A percentile compares a stretch with the other conserved stretches of the same genome.
phyloP scores from a whole-genome alignment of 768 basidiomycete genomes.

The Suillus placidus region DNA sequence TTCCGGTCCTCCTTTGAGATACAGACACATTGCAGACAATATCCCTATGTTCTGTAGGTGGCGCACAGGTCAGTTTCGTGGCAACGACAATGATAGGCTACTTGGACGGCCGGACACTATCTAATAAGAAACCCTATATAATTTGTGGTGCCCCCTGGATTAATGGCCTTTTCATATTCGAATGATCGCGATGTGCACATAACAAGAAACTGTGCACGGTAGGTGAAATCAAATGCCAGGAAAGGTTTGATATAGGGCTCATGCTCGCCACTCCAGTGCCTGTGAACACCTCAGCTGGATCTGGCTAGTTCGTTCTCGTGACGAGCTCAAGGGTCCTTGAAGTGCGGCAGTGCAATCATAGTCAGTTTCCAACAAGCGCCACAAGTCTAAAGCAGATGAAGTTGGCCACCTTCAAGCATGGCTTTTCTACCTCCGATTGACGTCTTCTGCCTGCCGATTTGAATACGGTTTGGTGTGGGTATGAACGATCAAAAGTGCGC shows the following conservation, averaged over 20 bases:
- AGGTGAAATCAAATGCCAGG: neutral
- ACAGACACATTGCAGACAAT: neutral
- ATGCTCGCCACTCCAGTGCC: conserved; percentile 12
- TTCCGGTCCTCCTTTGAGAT: neutral
- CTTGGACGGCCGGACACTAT: neutral
- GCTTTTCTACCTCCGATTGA: neutral
- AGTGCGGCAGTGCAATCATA: neutral
- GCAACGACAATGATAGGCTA: neutral
- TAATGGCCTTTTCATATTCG: neutral
- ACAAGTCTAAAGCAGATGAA: conserved; percentile 1
- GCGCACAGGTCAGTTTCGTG: neutral
- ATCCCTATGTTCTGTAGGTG: neutral
- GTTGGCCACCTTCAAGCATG: neutral
- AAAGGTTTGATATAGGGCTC: conserved; percentile 6
- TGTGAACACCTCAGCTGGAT: conserved; percentile 25
- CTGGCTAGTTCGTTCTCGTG: conserved; percentile 9
- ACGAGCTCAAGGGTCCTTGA: conserved; percentile 15
- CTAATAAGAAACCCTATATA: neutral
- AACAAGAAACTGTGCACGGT: conserved; percentile 11
- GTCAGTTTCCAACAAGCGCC: conserved; percentile 9
- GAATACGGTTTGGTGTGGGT: neutral
- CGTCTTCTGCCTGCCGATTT: neutral
- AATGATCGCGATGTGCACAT: conserved; percentile 17
- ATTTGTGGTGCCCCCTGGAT: neutral
- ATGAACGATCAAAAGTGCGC: neutral